Percentiles rank a stretch among this genome's conserved stretches.
phyloP scores from a whole-genome alignment of 2,329 filamentous ascomycete species.

The Cladophialophora immunda region DNA sequence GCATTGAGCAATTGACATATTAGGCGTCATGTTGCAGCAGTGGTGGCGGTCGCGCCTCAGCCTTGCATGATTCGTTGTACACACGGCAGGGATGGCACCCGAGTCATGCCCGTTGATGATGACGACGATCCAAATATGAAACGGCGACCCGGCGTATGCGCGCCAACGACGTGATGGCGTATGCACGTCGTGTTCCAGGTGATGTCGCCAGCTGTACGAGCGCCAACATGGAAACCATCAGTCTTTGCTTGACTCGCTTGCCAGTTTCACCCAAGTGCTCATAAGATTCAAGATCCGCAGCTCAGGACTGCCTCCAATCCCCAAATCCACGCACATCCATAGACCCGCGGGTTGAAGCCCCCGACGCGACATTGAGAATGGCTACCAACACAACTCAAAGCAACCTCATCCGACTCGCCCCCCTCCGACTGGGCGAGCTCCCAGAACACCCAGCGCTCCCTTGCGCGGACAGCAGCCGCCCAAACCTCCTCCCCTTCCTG shows the following conservation, averaged over 20 bases:
- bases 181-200: background rate
- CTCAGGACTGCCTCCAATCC: background rate
- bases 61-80: conserved; percentile 22
- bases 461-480: conserved; percentile 16
- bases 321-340: background rate
- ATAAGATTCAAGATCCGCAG: background rate
- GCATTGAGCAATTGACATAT: background rate
- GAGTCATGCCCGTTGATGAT: background rate
- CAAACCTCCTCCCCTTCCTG: conserved; percentile 35
- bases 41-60: too few species aligned
- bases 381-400: conserved; percentile 27
- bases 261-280: background rate
- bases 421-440: conserved; percentile 36
- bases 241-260: background rate
- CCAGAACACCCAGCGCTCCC: conserved; percentile 37
- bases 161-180: background rate
- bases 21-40: background rate
- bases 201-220: background rate
- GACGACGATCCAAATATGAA: conserved; percentile 7
- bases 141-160: background rate
- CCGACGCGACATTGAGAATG: conserved; percentile 13
- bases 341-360: background rate
- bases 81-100: too few species aligned
- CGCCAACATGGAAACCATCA: background rate
- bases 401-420: conserved; percentile 39